Evolutionary conservation across 495 filamentous ascomycete genomes (phyloP), one percentile per base, ranked within the genome.

Genomic region (Aspergillus ostianus): DNA sequence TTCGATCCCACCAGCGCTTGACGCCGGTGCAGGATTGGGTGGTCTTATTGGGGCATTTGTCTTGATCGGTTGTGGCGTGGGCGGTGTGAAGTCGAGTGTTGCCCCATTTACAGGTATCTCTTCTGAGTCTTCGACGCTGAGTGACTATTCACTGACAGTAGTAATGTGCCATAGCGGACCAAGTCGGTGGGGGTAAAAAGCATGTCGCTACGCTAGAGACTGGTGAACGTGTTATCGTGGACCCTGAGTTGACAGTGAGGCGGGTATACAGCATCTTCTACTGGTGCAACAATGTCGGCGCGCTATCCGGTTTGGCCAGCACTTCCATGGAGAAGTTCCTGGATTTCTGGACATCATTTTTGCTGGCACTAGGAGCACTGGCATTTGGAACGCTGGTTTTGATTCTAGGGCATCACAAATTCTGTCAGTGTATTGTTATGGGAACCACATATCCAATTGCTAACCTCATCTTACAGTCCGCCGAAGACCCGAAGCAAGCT

Each of bases 191-290:
- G 3, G 36, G 36, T 15, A 13, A 10, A 41, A 41, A 41, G 10
- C 36, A 41, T 10, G 36, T 41, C 12, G 36, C 36, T 17, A 41
- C 36, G 3, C 68, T 79, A 12, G 63, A 68, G 45, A 70, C 32
- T n/a, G 83, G 84, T n/a, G 80, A 85, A 64, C 69, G 72, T 26
- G 86, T 87, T 20, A 80, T 89, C 56, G 68, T 82, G 53, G 82
- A 86, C 53, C 82, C 84, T 6, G 79, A 84, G 52, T 72, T 83
- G n/a, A 89, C 85, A 4, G 80, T 86, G 5, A 82, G 84, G 63
- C 79, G 79, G 6, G 80, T 86, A 17, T 85, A 85, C 76, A 81
- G 85, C 45, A 81, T 84, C 67, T 88, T 82, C 65, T 88, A 86
- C 61, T 82, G 84, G 66, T 77, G 82, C 61, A 41, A 41, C 36